Evolutionary conservation across 176 grass and related monocot genomes (phyloP).

Genomic region (Rhynchospora tenuis): DNA sequence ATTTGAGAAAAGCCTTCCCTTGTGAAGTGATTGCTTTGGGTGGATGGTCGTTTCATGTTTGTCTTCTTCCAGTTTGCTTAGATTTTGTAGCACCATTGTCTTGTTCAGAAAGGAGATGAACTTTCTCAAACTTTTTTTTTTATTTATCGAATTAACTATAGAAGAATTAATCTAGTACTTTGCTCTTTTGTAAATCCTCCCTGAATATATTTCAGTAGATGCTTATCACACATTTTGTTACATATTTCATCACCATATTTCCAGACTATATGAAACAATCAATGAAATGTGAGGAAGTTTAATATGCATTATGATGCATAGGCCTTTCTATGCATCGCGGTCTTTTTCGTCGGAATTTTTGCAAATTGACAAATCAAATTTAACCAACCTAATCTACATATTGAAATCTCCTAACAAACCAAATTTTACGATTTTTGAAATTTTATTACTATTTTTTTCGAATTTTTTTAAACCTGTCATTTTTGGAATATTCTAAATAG

Average conservation of each 20-base stretch:
- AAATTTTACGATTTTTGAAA: no score
- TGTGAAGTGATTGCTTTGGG: background rate
- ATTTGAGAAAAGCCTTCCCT: conserved; percentile 7
- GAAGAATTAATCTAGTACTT: background rate
- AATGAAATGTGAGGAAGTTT: background rate
- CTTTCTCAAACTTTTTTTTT: background rate
- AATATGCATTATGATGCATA: no score
- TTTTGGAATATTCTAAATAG: no score
- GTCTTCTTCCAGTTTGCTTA: background rate
- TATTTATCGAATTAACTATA: background rate
- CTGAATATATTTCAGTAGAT: background rate
- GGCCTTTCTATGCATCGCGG: no score
- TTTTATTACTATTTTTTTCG: no score
- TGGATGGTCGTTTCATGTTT: background rate
- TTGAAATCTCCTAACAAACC: no score
- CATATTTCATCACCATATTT: background rate
- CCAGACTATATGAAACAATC: background rate
- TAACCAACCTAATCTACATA: no score
- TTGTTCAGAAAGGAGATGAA: background rate
- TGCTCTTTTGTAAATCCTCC: background rate
- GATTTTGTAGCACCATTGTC: no score
- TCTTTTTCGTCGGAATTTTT: no score
- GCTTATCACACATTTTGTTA: background rate
- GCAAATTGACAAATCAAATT: no score
- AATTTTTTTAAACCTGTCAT: no score